Evolutionary conservation across 2,329 filamentous ascomycete genomes (phyloP), one percentile per base, ranked within the genome.

Genomic region (Claviceps spartinae): DNA sequence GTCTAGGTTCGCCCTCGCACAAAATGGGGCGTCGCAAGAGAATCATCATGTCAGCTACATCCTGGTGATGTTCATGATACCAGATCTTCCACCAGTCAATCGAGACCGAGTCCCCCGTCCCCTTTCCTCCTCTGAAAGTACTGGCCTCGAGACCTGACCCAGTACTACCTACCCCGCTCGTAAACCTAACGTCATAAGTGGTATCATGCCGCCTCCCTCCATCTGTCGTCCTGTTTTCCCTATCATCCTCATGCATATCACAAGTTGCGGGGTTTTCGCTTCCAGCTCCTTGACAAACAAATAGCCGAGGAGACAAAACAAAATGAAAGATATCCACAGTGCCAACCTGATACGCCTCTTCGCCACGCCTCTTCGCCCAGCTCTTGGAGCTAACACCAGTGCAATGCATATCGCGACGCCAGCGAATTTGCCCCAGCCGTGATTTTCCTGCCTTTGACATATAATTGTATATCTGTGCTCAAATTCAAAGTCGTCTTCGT

Each of bases 151-250:
- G 22, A 26, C 18, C 48, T 44, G 41, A 18, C 38, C 24, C 43
- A 30, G 43, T 16, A n/a, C 40, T 42, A 18, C 42, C 34, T 37
- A 30, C 44, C 38, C 26, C 44, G 26, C 50, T 45, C 51, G 41
- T 44, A 52, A 63, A 63, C 61, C 60, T 62, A 61, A 59, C 60
- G 58, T 65, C 63, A 59, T 66, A 60, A 63, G 54, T 65, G 61
- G 64, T 67, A 67, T 67, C 63, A 62, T 66, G 59, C 59, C 59
- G 30, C 57, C 55, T 61, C 18, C 48, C 56, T 63, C 50, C 56
- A 58, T 58, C 59, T 56, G 56, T 56, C 56, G 56, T 55, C 55
- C 60, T 58, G 37, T 43, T 30, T 36, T 43, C n/a, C 49, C 22
- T 49, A 18, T 14, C 24, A 43, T 37, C 38, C 46, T 42, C 46